Evolutionary conservation across 2,329 filamentous ascomycete species (phyloP), one percentile per base, ranked within the genome.

Genomic region (Fusarium euwallaceae): DNA sequence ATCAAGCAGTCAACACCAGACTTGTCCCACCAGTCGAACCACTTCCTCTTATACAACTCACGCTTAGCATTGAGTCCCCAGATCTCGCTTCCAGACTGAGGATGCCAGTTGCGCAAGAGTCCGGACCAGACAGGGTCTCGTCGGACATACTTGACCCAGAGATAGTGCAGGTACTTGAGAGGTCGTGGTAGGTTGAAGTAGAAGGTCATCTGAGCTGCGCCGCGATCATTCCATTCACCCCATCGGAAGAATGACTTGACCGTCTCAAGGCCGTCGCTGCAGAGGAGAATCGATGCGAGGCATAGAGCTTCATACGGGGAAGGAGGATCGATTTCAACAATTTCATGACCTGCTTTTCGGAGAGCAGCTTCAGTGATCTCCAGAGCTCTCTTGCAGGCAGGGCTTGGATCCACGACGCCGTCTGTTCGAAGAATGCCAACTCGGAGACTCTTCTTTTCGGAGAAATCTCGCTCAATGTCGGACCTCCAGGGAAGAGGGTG

Each of bases 1-100:
- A 98, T 83, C 75, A 98, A 88, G 74, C 95, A 92, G 82, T 98
- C 95, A 73, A 95, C 85, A 56, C 91, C 86, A 41, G 89, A 88
- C 12, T 88, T 85, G 69, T 94, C 90, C 94, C 95, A 97, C 93
- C 95, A 98, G 24, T 92, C 90, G 81, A 94, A 95, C 91, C 95
- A 98, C 62, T 86, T 88, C 16, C 88, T 89, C 75, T 94, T 93
- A 86, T 94, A 97, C 1, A 88, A 87, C 83, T 98, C 96, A 27
- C 95, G 90, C 83, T 91, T 88, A 2, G 89, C 88, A 5, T 96
- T 94, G 61, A 97, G 89, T 77, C 93, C 88, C 95, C 95, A 98
- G 80, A 96, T 92, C 83, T 97, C 92, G 71, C 89, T 90, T 1
- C 93, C 92, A 12, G 88, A 91, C 84, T 95, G 95, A 64, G 90